Conservation (phyloP, 1,284 basidiomycete genomes). For the Cerrena zonata region DNA sequence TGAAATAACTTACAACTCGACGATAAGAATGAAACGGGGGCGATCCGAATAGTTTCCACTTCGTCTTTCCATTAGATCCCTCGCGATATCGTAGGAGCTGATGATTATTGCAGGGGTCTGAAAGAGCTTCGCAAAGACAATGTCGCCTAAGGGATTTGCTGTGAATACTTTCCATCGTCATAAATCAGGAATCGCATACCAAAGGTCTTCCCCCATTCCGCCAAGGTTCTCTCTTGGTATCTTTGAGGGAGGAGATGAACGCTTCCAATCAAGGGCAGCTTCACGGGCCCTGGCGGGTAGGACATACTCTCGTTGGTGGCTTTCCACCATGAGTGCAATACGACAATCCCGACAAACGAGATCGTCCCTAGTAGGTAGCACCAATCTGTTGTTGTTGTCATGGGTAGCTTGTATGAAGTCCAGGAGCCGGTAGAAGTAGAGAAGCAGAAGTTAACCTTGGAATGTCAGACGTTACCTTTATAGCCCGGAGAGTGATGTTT, state of each 20-base stretch:
- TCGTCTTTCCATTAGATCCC: constrained; percentile 17
- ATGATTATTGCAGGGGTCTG: constrained; percentile 15
- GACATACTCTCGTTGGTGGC: too few species aligned
- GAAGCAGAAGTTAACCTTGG: too few species aligned
- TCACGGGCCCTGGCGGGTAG: constrained; percentile 42
- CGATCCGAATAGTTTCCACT: constrained; percentile 15
- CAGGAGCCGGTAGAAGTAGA: too few species aligned
- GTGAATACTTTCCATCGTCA: too few species aligned
- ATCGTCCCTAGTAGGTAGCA: too few species aligned
- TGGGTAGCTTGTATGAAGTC: too few species aligned
- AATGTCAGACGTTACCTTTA: too few species aligned
- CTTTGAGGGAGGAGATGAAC: constrained; percentile 38
- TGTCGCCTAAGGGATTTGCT: constrained; percentile 9
- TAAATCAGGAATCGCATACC: background rate
- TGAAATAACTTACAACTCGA: constrained; percentile 13
- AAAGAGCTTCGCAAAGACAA: constrained; percentile 13
- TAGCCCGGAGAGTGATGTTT: too few species aligned
- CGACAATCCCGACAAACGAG: too few species aligned
- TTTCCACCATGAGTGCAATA: too few species aligned
- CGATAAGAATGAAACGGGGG: constrained; percentile 10
- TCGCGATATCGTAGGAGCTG: constrained; percentile 12
- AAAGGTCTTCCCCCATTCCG: constrained; percentile 18
- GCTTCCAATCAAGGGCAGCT: constrained; percentile 45
- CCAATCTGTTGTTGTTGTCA: too few species aligned
- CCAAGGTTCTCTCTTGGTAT: constrained; percentile 37